Percentiles rank a stretch among this genome's conserved stretches.
These are phyloP conservation scores for Cordyceps tenuipes DNA, from an alignment of 2,329 filamentous ascomycete species.

Conservation along the genomic window DNA sequence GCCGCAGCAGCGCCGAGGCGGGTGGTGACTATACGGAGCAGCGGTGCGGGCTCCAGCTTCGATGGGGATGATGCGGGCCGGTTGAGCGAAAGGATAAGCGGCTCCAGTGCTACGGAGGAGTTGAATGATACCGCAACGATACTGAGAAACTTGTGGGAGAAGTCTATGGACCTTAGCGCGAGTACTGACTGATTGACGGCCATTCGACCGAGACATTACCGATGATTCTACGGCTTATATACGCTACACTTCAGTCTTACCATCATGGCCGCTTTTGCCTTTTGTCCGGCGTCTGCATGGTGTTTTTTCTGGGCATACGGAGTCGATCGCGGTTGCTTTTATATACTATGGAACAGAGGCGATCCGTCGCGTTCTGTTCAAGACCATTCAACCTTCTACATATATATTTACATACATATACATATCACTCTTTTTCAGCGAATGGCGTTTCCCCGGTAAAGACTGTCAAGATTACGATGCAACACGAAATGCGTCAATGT, in stretches of 20 bases:
- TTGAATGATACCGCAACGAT: constrained; percentile 43
- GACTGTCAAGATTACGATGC: too few relatives aligned
- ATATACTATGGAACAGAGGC: not conserved
- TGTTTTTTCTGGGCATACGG: not conserved
- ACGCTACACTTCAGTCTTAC: not conserved
- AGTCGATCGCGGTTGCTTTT: constrained; percentile 3
- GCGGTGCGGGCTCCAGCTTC: constrained; percentile 35
- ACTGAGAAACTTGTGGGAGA: constrained; percentile 54
- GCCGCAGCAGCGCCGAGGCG: constrained; percentile 22
- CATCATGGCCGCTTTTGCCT: not conserved
- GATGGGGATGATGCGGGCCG: constrained; percentile 37
- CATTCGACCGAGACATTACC: not conserved
- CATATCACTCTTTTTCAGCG: not conserved
- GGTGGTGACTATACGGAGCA: constrained; percentile 29
- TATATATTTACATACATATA: not conserved
- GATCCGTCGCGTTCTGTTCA: too few relatives aligned
- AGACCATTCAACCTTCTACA: not conserved
- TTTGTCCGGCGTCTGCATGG: not conserved
- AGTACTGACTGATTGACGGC: constrained; percentile 27
- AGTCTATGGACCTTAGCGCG: constrained; percentile 47
- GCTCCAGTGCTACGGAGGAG: constrained; percentile 41
- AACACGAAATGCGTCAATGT: too few relatives aligned
- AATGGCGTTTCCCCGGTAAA: too few relatives aligned
- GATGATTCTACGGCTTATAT: not conserved
- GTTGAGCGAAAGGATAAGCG: constrained; percentile 38